phyloP scores from a whole-genome alignment of 176 grass and related monocot species.

The Dendrocalamus sinicus region DNA sequence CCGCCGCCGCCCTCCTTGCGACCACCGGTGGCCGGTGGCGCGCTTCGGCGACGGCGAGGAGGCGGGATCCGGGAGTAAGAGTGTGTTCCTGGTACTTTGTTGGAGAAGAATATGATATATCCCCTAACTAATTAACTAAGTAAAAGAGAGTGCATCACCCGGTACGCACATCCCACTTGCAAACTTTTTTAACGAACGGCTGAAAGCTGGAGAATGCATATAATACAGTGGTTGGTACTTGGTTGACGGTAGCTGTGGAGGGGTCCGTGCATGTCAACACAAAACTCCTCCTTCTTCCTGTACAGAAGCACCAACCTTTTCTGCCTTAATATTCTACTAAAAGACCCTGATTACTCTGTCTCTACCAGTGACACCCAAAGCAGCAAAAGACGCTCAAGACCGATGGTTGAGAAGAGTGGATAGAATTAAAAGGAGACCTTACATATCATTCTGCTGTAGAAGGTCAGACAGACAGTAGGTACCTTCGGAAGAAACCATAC shows the following conservation, averaged over 20 bases:
- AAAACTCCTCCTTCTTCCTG: not conserved
- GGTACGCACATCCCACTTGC: not conserved
- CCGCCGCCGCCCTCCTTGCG: too few species aligned
- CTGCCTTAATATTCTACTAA: not conserved
- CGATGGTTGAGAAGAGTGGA: constrained; percentile 16
- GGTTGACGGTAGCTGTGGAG: not conserved
- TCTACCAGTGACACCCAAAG: not conserved
- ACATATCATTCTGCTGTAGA: not conserved
- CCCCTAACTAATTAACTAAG: too few species aligned
- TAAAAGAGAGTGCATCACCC: not conserved
- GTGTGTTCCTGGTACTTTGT: too few species aligned
- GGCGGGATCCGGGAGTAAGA: too few species aligned
- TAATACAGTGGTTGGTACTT: constrained; percentile 8
- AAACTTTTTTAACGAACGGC: not conserved
- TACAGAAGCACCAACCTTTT: not conserved
- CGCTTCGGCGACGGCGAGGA: too few species aligned
- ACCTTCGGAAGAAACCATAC: not conserved
- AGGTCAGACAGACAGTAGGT: not conserved
- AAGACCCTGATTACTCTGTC: not conserved
- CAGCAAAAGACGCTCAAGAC: constrained; percentile 25
- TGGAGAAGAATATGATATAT: too few species aligned
- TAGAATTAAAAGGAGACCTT: not conserved
- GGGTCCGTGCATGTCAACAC: not conserved
- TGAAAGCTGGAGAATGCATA: not conserved
- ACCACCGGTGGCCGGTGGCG: too few species aligned